These are phyloP conservation scores for Mucor mucedo DNA, from an alignment of 371 early-diverging fungal species.

Conservation along the genomic window DNA sequence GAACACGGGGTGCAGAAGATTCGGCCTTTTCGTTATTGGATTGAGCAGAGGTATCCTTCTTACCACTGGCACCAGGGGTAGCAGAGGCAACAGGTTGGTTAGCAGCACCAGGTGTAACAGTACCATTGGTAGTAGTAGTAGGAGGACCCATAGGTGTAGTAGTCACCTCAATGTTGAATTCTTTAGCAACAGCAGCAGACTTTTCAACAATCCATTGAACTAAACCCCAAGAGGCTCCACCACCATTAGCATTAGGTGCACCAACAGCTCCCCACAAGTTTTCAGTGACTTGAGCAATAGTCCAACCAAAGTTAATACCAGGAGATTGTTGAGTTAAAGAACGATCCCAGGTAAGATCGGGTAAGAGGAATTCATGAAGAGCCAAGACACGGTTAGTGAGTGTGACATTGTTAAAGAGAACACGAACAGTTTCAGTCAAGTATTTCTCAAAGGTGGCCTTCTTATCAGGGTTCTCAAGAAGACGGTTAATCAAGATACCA, in stretches of 20 bases:
- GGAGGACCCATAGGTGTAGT: constrained; percentile 50
- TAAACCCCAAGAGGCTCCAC: constrained; percentile 56
- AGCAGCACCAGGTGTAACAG: constrained; percentile 11
- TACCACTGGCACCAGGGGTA: background rate
- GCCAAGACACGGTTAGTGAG: constrained; percentile 55
- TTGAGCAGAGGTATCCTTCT: constrained; percentile 17
- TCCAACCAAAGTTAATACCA: constrained; percentile 62
- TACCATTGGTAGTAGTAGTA: constrained; percentile 1
- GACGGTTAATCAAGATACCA: constrained; percentile 57
- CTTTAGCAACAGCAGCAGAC: constrained; percentile 35
- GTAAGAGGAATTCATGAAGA: constrained; percentile 54
- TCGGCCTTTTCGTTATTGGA: background rate
- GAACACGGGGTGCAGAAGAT: constrained; percentile 2
- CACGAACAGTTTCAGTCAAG: constrained; percentile 53
- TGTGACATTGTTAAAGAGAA: constrained; percentile 59
- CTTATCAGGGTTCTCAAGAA: constrained; percentile 50
- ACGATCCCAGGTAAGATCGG: constrained; percentile 61
- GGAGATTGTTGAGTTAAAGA: constrained; percentile 54
- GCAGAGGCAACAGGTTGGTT: no score
- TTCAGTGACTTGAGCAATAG: constrained; percentile 41
- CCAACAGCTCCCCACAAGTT: constrained; percentile 47
- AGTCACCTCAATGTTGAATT: constrained; percentile 49
- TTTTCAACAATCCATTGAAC: constrained; percentile 42
- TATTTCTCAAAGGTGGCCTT: constrained; percentile 52
- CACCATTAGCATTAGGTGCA: constrained; percentile 44